Base-by-base conservation (phyloP, 495 filamentous ascomycete genomes). In the Oleoguttula mirabilis region DNA sequence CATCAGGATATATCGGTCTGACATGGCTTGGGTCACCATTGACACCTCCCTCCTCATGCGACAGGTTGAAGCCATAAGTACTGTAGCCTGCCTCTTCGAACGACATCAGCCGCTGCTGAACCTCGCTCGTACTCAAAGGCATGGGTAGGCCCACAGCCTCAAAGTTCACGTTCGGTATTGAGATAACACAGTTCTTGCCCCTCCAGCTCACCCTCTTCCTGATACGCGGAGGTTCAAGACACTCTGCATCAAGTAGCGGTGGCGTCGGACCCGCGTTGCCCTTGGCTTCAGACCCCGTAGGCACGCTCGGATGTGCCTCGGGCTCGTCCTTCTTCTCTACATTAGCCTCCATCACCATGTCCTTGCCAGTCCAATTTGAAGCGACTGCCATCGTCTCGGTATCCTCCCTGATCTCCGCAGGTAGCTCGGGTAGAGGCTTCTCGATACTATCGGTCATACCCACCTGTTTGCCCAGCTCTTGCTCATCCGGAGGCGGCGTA, bases 21-120 rank as follows among this genome's bases (percentile, higher is more conserved):
- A 81, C 92, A 51, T 87, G 75, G n/a, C n/a, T n/a, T n/a, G n/a
- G n/a, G n/a, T n/a, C n/a, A n/a, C n/a, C n/a, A n/a, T n/a, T n/a
- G 5, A 46, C 35, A 14, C 14, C 17, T 7, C 28, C 37, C 20
- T 45, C 22, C 7, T 15, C 32, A 16, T 36, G 17, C 2, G 40
- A 28, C 25, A 49, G 24, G 32, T 45, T 78, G 59, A 90, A 93
- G 0, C 84, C 84, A 4, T 68, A 63, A 30, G 71, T 71, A 58
- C 82, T 70, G 55, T 87, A 94, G 8, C 87, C 90, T 45, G 79
- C 60, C 33, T 79, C 61, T 55, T 82, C 72, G 78, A 82, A 92
- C 21, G 69, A 63, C 36, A 72, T 68, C 45, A 93, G 52, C 54
- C 76, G 77, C n/a, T 70, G 61, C 14, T 75, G 58, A 3, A 85